Conservation (phyloP, 139 green algal species). For the Micractinium conductrix region DNA sequence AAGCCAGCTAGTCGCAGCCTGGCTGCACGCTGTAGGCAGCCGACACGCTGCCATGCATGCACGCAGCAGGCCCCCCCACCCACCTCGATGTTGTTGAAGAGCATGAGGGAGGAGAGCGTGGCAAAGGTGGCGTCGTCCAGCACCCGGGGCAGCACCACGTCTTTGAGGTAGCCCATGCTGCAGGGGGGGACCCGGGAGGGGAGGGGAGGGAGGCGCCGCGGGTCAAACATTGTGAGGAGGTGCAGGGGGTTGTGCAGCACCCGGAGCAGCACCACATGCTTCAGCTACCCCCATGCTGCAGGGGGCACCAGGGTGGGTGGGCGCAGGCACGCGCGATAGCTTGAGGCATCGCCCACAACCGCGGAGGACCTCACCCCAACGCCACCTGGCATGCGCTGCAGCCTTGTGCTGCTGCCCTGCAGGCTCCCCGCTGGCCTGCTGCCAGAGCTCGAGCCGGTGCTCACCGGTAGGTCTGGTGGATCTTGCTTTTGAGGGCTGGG, state of each 20-base stretch:
- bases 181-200: not conserved
- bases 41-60: too few relatives aligned
- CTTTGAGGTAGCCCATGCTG: constrained; percentile 86
- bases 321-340: too few relatives aligned
- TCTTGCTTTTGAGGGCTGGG: constrained; percentile 80
- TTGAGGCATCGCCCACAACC: too few relatives aligned
- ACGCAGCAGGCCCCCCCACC: not conserved
- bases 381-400: too few relatives aligned
- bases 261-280: not conserved
- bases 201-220: not conserved
- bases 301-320: not conserved
- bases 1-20: too few relatives aligned
- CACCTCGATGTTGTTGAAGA: constrained; percentile 98
- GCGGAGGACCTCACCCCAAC: too few relatives aligned
- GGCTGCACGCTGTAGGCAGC: too few relatives aligned
- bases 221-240: not conserved
- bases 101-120: constrained; percentile 86
- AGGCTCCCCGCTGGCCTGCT: too few relatives aligned
- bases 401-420: too few relatives aligned
- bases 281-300: not conserved
- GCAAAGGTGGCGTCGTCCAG: constrained; percentile 96
- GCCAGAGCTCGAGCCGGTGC: too few relatives aligned
- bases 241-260: not conserved
- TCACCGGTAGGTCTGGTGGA: constrained; percentile 93
- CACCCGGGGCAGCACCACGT: constrained; percentile 92